Evolutionary conservation across 192 early-diverging fungal species (phyloP), one percentile per base, ranked within the genome.

Genomic region (Gamsiella multidivaricata): DNA sequence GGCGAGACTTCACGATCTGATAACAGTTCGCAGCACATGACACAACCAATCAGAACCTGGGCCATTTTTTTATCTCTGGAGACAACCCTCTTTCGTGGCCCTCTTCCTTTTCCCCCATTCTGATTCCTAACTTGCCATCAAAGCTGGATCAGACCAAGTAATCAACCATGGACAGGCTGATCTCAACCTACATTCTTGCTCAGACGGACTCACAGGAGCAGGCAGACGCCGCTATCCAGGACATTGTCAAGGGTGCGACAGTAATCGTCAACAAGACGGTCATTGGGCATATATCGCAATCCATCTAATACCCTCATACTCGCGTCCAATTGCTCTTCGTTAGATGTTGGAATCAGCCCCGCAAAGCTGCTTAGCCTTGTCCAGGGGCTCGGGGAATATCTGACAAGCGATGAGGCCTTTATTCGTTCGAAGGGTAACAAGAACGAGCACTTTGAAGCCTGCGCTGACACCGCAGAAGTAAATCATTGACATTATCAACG

Each of bases 341-440:
- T 51, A 83, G 81, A 65, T 58, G 64, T 83, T 23, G 80, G 76
- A 22, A 70, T 61, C 32, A 86, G 85, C 39, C 89, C 91, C 60
- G 55, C 73, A 14, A 90, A 88, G 28, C 75, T 96, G 26, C 78
- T 96, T 18, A 78, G 83, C 63, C 75, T 97, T n/a, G 95, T 98
- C 23, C 91, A 94, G 79, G 75, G 84, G 39, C 87, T 96, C 23
- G 93, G 92, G 2, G 82, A 88, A 34, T 87, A 89, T 47, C 76
- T 97, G 54, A 95, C 94, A 5, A 90, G 85, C 74, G 86, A 90
- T 11, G 96, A 97, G 53, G 91, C 91, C n/a, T 91, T 90, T 61
- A 86, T 91, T 33, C 91, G 97, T 61, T 91, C 94, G 36, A 92
- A 91, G 84, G 97, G 95, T 85, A 80, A 31, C 28, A 8, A 2